These are phyloP conservation scores for Hyparrhenia diplandra DNA, from an alignment of 176 grass and related monocot genomes.

Conservation along the genomic window DNA sequence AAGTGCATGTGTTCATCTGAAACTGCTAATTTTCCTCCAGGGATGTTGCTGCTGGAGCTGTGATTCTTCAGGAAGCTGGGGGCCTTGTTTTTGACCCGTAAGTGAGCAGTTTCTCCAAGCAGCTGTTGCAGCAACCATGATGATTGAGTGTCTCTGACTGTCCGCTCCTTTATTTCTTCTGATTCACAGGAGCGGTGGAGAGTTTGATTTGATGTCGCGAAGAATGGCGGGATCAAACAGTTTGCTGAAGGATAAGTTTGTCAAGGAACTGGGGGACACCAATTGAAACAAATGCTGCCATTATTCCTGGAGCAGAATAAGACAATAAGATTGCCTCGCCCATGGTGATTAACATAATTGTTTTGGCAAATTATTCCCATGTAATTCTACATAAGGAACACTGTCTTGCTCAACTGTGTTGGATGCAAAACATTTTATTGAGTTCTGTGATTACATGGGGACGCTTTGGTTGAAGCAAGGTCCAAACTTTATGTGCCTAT, in stretches of 20 bases:
- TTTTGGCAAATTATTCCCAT: not conserved
- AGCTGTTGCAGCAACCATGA: not conserved
- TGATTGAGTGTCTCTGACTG: not conserved
- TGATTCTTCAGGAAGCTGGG: conserved; percentile 92
- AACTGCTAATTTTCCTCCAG: conserved; percentile 33
- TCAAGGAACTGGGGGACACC: conserved; percentile 39
- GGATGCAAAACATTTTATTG: not conserved
- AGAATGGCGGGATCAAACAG: conserved; percentile 82
- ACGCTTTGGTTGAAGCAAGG: not conserved
- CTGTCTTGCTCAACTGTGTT: not conserved
- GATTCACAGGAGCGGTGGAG: conserved; percentile 57
- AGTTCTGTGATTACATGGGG: not conserved
- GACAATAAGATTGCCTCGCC: conserved; percentile 1
- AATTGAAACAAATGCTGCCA: conserved; percentile 12
- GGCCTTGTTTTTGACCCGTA: conserved; percentile 91
- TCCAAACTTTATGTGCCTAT: not conserved
- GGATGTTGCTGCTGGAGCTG: conserved; percentile 89
- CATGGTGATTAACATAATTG: not conserved
- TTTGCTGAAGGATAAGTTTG: conserved; percentile 67
- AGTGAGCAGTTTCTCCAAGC: conserved; percentile 17
- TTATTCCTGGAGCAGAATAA: conserved; percentile 3
- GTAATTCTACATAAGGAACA: not conserved
- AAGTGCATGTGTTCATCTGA: not conserved
- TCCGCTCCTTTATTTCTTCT: not conserved
- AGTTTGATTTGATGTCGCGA: conserved; percentile 64